phyloP scores from a whole-genome alignment of 768 basidiomycete genomes.

The Agrocybe pediades region DNA sequence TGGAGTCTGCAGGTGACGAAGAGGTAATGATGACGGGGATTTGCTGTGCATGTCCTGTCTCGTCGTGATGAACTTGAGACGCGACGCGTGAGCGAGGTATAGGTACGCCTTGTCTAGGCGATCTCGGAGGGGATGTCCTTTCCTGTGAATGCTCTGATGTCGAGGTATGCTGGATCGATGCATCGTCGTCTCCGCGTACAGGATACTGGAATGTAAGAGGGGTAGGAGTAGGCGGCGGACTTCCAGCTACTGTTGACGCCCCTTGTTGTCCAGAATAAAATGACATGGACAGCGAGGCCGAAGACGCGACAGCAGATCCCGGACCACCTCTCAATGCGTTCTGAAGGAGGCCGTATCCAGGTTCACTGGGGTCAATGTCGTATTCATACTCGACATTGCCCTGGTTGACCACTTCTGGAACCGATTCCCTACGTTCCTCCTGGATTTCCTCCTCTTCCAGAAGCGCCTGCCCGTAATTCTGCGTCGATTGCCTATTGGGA shows the following conservation, averaged over 20 bases:
- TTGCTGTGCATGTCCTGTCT: constrained; percentile 25
- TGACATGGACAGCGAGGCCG: constrained; percentile 11
- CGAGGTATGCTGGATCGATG: background rate
- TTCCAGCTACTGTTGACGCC: background rate
- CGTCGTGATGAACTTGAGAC: constrained; percentile 16
- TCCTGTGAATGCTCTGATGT: constrained; percentile 11
- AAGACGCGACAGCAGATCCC: constrained; percentile 14
- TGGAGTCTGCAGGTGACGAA: constrained; percentile 15
- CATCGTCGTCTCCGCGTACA: background rate
- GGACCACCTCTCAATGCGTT: constrained; percentile 7
- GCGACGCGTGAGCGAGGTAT: constrained; percentile 23
- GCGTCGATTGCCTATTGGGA: constrained; percentile 24
- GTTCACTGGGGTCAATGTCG: background rate
- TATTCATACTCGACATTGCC: background rate
- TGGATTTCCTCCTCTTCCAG: constrained; percentile 18
- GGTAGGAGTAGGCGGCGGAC: background rate
- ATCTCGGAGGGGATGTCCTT: constrained; percentile 10
- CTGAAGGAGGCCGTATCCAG: background rate
- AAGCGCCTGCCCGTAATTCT: constrained; percentile 19
- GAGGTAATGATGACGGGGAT: constrained; percentile 13
- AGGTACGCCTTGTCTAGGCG: constrained; percentile 21
- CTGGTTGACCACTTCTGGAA: background rate
- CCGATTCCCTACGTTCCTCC: background rate
- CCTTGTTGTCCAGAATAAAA: constrained; percentile 9
- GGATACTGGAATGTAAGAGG: background rate